Evolutionary conservation across 768 basidiomycete species (phyloP), one percentile per base, ranked within the genome.

Genomic region (Gloeophyllum trabeum): DNA sequence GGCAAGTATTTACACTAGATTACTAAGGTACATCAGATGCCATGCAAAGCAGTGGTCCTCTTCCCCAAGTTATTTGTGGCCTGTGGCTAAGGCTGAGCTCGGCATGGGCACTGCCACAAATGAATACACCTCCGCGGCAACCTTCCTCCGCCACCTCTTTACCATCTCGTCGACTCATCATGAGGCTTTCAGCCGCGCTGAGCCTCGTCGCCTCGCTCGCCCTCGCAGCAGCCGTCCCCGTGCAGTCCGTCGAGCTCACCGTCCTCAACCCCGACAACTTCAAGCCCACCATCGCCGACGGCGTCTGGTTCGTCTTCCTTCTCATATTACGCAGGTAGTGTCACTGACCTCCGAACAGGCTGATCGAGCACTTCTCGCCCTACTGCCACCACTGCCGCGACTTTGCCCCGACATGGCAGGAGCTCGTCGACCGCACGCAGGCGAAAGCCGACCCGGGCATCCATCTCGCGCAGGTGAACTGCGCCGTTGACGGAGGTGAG

Each of bases 301-400:
- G 83, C n/a, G 62, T 77, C 3, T 86, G 81, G 81, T 72, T 36
- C 4, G 65, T 51, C n/a, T 22, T 35, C 20, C 12, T 21, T 10
- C 36, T 19, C 36, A 13, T 37, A 7, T 7, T 7, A 30, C 16
- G 28, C 10, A 16, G 28, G 36, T 7, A 7, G 10, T 21, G 12
- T 10, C 10, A 7, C 20, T 37, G 36, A 37, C 36, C 20, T 12
- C 36, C 7, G 10, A 21, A 37, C 47, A 70, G 79, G 79, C 78
- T 93, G 45, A 65, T 94, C 39, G 90, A 94, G 51, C 82, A 86
- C 58, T 96, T 76, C 56, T 91, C 87, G 1, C 92, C 92, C 0
- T 81, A 79, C 53, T 96, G 92, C 51, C 55, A 59, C 3, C 91
- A 94, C 54, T 96, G 91, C 59, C 67, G 70, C 24, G 56, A 63